Conservation (phyloP, 257 asterid species). For the Przewalskia tangutica region DNA sequence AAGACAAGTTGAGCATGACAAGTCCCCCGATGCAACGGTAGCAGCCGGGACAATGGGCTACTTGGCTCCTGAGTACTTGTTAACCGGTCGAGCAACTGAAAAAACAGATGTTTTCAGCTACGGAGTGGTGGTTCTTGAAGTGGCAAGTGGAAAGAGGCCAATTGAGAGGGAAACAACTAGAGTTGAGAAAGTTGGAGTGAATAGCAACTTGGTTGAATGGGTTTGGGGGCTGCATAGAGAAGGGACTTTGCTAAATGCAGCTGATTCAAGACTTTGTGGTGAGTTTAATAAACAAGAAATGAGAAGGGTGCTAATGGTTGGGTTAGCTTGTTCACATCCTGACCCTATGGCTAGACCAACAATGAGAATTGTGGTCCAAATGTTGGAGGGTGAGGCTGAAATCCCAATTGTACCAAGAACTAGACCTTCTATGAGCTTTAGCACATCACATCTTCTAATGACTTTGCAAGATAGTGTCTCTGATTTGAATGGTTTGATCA, state of each 20-base stretch:
- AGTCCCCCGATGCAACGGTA: constrained; percentile 71
- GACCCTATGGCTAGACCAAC: constrained; percentile 41
- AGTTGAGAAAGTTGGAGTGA: constrained; percentile 30
- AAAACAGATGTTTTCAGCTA: constrained; percentile 71
- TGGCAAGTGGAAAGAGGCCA: constrained; percentile 71
- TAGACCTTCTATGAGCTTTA: constrained; percentile 57
- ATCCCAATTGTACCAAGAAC: constrained; percentile 58
- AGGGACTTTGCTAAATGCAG: constrained; percentile 42
- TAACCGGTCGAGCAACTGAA: constrained; percentile 70
- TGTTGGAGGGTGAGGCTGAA: constrained; percentile 63
- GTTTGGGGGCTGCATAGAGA: constrained; percentile 71
- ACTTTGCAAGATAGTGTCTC: constrained; percentile 70
- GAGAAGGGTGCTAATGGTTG: constrained; percentile 52
- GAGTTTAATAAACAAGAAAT: constrained; percentile 54
- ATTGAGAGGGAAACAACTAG: constrained; percentile 51
- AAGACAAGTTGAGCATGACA: constrained; percentile 60
- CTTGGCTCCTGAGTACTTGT: constrained; percentile 71
- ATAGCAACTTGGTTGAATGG: constrained; percentile 69
- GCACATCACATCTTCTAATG: constrained; percentile 53
- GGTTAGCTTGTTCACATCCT: constrained; percentile 26
- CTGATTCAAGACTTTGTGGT: constrained; percentile 38
- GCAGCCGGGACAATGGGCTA: constrained; percentile 95
- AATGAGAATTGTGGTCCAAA: constrained; percentile 72
- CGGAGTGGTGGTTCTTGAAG: constrained; percentile 81
- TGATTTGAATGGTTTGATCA: constrained; percentile 61